These are phyloP conservation scores for Dendrobium officinale DNA, from an alignment of 106 monocot genomes.

Conservation along the genomic window DNA sequence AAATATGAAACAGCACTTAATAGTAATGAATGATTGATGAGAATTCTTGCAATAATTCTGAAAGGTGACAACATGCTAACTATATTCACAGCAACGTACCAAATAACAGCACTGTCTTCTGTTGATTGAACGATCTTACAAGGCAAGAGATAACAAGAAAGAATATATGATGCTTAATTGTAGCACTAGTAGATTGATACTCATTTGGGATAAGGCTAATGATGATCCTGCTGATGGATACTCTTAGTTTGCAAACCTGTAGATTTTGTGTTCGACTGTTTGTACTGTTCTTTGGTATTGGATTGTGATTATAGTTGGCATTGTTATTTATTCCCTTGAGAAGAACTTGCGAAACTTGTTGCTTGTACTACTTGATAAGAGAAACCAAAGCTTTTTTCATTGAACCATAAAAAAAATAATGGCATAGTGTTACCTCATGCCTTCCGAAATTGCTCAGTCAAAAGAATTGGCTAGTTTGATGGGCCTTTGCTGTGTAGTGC, in stretches of 20 bases:
- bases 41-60: background rate
- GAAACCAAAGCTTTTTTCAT: background rate
- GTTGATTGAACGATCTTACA: background rate
- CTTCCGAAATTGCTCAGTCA: too few relatives aligned
- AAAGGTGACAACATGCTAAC: too few relatives aligned
- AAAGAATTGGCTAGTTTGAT: too few relatives aligned
- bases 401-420: background rate
- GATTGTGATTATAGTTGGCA: background rate
- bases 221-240: background rate
- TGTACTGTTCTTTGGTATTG: background rate
- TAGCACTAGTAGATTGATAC: too few relatives aligned
- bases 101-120: too few relatives aligned
- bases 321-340: background rate
- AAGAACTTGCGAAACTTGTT: background rate
- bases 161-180: background rate
- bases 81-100: too few relatives aligned
- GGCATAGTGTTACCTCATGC: background rate
- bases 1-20: background rate
- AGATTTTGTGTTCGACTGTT: background rate
- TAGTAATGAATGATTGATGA: background rate
- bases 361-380: background rate
- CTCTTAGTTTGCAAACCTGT: background rate
- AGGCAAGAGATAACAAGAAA: background rate
- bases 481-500: too few relatives aligned
- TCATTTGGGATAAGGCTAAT: background rate